phyloP scores from a whole-genome alignment of 257 asterid genomes.

The Thymus mandschuricus region DNA sequence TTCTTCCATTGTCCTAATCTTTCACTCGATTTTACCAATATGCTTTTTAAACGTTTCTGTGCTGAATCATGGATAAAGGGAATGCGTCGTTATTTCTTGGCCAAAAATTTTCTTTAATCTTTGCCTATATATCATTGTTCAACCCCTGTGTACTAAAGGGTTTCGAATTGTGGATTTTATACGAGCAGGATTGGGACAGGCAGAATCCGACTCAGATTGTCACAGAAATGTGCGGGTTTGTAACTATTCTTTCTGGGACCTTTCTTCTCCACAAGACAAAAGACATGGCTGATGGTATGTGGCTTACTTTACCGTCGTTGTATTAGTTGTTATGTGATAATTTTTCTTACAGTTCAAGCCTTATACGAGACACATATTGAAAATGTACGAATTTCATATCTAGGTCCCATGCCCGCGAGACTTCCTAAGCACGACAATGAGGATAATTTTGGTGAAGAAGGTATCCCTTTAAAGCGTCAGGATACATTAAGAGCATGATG shows the following conservation, averaged over 20 bases:
- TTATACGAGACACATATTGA: not conserved
- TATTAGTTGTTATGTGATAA: not conserved
- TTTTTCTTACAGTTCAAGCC: not conserved
- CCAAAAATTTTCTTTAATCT: too few species aligned
- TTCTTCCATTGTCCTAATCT: not conserved
- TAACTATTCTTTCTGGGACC: conserved; percentile 93
- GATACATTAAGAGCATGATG: conserved; percentile 57
- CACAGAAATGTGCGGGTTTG: conserved; percentile 95
- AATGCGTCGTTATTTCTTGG: too few species aligned
- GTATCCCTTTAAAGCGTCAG: conserved; percentile 78
- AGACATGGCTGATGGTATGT: conserved; percentile 83
- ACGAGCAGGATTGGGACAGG: conserved; percentile 91
- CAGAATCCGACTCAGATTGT: conserved; percentile 93
- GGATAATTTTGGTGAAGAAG: conserved; percentile 78
- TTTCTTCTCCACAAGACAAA: conserved; percentile 99
- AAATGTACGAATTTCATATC: not conserved
- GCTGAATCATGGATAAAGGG: too few species aligned
- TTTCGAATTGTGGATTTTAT: not conserved
- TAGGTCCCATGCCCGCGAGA: conserved; percentile 53
- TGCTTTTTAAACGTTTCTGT: not conserved
- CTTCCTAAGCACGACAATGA: conserved; percentile 61
- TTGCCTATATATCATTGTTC: too few species aligned
- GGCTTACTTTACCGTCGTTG: conserved; percentile 1
- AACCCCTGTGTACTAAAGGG: not conserved
- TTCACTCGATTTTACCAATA: not conserved